Evolutionary conservation across 2,329 filamentous ascomycete genomes (phyloP).

Genomic region (Ceratocystiopsis minuta): DNA sequence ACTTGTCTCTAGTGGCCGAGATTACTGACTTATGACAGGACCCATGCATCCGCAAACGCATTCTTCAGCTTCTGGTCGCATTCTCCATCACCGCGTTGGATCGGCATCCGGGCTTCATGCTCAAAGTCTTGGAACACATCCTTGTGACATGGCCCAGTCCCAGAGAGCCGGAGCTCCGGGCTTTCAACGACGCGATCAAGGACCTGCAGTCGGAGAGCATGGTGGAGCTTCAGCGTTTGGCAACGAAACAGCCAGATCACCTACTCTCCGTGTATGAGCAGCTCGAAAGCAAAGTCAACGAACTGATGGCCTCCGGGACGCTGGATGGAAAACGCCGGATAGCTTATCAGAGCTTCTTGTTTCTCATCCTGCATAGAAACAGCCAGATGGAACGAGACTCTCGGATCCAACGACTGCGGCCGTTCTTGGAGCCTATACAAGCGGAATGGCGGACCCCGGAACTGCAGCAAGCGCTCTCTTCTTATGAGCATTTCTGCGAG

Average conservation of each 20-base stretch:
- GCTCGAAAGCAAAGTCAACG: conserved; percentile 65
- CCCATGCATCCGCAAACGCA: conserved; percentile 64
- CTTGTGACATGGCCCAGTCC: conserved; percentile 61
- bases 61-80: conserved; percentile 66
- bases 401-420: conserved; percentile 52
- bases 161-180: conserved; percentile 43
- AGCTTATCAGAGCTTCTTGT: conserved; percentile 76
- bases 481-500: conserved; percentile 62
- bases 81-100: conserved; percentile 69
- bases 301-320: conserved; percentile 54
- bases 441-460: conserved; percentile 58
- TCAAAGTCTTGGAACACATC: conserved; percentile 82
- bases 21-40: conserved; percentile 25
- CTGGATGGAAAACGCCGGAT: conserved; percentile 70
- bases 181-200: conserved; percentile 77
- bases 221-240: conserved; percentile 73
- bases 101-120: conserved; percentile 61
- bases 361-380: conserved; percentile 84
- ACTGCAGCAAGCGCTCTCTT: conserved; percentile 50
- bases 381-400: conserved; percentile 52
- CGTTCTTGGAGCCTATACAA: conserved; percentile 69
- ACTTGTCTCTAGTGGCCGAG: too few relatives aligned
- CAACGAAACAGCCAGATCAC: conserved; percentile 79
- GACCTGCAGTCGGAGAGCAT: conserved; percentile 74
- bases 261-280: conserved; percentile 76